phyloP scores from a whole-genome alignment of 2,329 filamentous ascomycete genomes.

The Polychaeton citri region DNA sequence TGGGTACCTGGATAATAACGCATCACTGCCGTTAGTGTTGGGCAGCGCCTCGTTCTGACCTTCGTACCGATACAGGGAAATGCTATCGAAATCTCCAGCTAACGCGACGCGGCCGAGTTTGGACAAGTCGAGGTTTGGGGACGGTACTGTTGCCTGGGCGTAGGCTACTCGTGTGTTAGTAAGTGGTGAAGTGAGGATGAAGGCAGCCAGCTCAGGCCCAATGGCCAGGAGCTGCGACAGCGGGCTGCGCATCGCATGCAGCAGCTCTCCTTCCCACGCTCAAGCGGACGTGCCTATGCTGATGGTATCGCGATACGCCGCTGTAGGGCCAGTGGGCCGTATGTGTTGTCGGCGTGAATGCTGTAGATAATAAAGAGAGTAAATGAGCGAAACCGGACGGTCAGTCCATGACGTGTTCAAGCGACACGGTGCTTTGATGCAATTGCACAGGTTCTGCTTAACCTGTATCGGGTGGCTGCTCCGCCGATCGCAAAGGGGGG shows the following conservation, averaged over 20 bases:
- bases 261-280: neutral
- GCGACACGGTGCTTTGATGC: neutral
- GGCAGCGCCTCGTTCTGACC: conserved; percentile 60
- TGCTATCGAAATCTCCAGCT: conserved; percentile 77
- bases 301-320: neutral
- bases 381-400: neutral
- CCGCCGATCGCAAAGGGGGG: neutral
- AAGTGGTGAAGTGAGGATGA: conserved; percentile 17
- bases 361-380: too few species aligned
- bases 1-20: conserved; percentile 67
- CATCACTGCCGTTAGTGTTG: conserved; percentile 64
- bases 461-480: neutral
- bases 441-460: too few species aligned
- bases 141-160: conserved; percentile 37
- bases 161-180: conserved; percentile 6
- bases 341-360: too few species aligned
- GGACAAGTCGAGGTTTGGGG: conserved; percentile 63
- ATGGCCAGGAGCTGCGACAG: conserved; percentile 20
- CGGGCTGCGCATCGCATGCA: conserved; percentile 15
- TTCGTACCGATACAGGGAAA: conserved; percentile 77
- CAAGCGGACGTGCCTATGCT: neutral
- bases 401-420: neutral
- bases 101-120: conserved; percentile 72
- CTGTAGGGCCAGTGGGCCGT: neutral
- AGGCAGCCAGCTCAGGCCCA: conserved; percentile 20